Evolutionary conservation across 371 early-diverging fungal species (phyloP).

Genomic region (Choanephora cucurbitarum): DNA sequence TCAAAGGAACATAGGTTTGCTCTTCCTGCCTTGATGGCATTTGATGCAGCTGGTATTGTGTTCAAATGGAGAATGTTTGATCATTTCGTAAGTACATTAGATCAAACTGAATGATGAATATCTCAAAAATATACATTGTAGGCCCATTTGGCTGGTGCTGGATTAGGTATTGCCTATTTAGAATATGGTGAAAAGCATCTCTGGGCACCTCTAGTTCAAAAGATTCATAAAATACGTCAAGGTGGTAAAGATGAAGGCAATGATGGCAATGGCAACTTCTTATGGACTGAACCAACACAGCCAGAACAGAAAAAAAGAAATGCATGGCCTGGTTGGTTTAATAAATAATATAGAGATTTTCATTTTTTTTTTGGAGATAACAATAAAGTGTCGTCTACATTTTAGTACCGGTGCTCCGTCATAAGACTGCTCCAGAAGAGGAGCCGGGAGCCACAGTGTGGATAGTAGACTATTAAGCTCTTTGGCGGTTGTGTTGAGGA

Average conservation of each 20-base stretch:
- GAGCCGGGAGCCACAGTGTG: slow-evolving; percentile 28
- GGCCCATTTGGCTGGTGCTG: slow-evolving; percentile 72
- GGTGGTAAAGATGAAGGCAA: slow-evolving; percentile 3
- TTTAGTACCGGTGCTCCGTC: slow-evolving; percentile 36
- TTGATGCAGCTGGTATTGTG: slow-evolving; percentile 65
- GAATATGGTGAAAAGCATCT: slow-evolving; percentile 51
- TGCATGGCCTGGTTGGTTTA: slow-evolving; percentile 26
- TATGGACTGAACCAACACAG: slow-evolving; percentile 22
- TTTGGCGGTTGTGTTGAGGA: slow-evolving; percentile 43
- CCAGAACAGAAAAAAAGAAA: slow-evolving; percentile 10
- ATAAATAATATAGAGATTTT: slow-evolving; percentile 21
- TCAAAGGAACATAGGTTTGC: slow-evolving; percentile 42
- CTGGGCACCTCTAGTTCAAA: slow-evolving; percentile 50
- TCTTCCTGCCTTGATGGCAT: slow-evolving; percentile 59
- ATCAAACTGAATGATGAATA: neutral
- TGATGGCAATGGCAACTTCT: slow-evolving; percentile 12
- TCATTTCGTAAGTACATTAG: slow-evolving; percentile 59
- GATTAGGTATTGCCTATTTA: slow-evolving; percentile 53
- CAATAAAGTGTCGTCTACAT: slow-evolving; percentile 30
- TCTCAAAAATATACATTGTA: slow-evolving; percentile 12
- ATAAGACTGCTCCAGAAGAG: slow-evolving; percentile 6
- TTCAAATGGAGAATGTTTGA: slow-evolving; percentile 66
- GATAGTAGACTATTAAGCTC: slow-evolving; percentile 29
- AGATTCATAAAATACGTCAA: slow-evolving; percentile 30
- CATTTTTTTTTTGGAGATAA: slow-evolving; percentile 8